phyloP scores from a whole-genome alignment of 768 basidiomycete species.

The Hygrophoropsis aurantiaca region DNA sequence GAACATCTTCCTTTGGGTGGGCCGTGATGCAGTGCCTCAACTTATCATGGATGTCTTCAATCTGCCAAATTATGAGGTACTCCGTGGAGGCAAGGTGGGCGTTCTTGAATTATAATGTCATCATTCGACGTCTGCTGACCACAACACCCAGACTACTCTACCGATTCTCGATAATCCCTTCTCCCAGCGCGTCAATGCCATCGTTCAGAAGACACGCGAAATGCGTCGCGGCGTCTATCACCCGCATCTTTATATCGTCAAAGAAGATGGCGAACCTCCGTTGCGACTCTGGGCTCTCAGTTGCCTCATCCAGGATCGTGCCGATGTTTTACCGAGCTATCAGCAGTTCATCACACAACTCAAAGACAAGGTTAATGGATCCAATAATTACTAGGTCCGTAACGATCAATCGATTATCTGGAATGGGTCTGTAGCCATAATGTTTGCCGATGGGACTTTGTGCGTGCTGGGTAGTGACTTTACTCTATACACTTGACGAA shows the following conservation, averaged over 20 bases:
- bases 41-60: conserved; percentile 93
- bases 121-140: conserved; percentile 1
- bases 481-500: no score
- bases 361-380: conserved; percentile 72
- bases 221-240: conserved; percentile 90
- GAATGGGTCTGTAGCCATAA: neutral
- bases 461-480: no score
- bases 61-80: conserved; percentile 80
- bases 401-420: neutral
- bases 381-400: conserved; percentile 25
- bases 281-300: conserved; percentile 94
- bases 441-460: neutral
- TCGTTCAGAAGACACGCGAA: conserved; percentile 93
- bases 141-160: conserved; percentile 67
- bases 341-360: conserved; percentile 89
- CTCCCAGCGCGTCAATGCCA: conserved; percentile 92
- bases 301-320: conserved; percentile 91
- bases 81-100: conserved; percentile 90
- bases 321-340: conserved; percentile 93
- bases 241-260: conserved; percentile 93
- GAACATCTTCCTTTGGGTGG: conserved; percentile 97
- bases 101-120: conserved; percentile 1
- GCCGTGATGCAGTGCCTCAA: conserved; percentile 97
- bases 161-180: conserved; percentile 89
- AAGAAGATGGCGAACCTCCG: conserved; percentile 96